phyloP scores from a whole-genome alignment of 192 early-diverging fungal genomes.

The Coemansia sp. region DNA sequence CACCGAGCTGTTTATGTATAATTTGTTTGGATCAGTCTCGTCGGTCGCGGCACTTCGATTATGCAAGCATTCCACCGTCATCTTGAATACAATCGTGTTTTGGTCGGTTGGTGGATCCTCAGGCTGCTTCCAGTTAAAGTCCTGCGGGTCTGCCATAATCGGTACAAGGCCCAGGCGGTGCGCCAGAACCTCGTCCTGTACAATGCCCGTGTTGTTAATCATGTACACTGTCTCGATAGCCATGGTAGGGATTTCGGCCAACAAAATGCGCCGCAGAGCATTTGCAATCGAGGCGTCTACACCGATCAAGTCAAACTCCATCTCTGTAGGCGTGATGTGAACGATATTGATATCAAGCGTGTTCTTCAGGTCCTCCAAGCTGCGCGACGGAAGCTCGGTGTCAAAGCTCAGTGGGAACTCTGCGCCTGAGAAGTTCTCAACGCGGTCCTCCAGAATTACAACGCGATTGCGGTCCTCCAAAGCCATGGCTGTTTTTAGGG shows the following conservation, averaged over 20 bases:
- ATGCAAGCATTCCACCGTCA: constrained; percentile 71
- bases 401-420: constrained; percentile 51
- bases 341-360: constrained; percentile 49
- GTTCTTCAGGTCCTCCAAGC: constrained; percentile 35
- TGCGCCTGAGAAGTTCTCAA: constrained; percentile 54
- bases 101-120: constrained; percentile 85
- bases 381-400: constrained; percentile 22
- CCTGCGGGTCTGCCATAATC: constrained; percentile 80
- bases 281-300: constrained; percentile 94
- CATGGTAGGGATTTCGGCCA: constrained; percentile 97
- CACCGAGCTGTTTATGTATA: constrained; percentile 76
- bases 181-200: constrained; percentile 92
- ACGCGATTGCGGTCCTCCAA: constrained; percentile 55
- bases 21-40: constrained; percentile 74
- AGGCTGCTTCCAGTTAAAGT: constrained; percentile 75
- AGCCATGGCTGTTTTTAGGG: constrained; percentile 29
- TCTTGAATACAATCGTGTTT: constrained; percentile 92
- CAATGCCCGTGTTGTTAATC: constrained; percentile 86
- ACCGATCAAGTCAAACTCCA: constrained; percentile 97
- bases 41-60: constrained; percentile 62
- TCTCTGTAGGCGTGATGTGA: constrained; percentile 57
- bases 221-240: constrained; percentile 95
- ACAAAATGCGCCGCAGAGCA: constrained; percentile 88
- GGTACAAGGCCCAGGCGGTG: constrained; percentile 93
- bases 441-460: constrained; percentile 52